A percentile compares a stretch with the other conserved stretches of the same genome.
Conservation (phyloP, 2,329 filamentous ascomycete genomes). For the Cordyceps farinosa region DNA sequence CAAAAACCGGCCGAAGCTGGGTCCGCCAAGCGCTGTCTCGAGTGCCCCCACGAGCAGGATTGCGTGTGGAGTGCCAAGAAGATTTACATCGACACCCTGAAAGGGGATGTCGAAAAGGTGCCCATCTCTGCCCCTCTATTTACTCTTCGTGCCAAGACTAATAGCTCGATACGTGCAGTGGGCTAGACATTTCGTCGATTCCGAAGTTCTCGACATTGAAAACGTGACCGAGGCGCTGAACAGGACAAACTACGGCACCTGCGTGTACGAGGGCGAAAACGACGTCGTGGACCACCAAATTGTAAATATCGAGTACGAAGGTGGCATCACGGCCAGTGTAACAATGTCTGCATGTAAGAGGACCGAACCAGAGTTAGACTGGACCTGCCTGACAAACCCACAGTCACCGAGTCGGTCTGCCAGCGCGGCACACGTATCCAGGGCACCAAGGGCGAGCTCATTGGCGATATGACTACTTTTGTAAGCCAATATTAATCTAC, state of each 20-base stretch:
- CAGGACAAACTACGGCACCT: slow-evolving; percentile 19
- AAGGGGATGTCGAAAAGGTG: slow-evolving; percentile 19
- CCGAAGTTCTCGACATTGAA: slow-evolving; percentile 20
- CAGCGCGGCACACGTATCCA: slow-evolving; percentile 21
- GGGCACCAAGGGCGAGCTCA: slow-evolving; percentile 21
- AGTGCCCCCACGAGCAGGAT: slow-evolving; percentile 18
- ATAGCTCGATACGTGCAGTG: slow-evolving; percentile 10
- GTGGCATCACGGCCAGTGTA: slow-evolving; percentile 19
- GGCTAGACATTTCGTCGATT: slow-evolving; percentile 20
- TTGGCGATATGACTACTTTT: slow-evolving; percentile 22
- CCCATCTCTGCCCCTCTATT: neutral
- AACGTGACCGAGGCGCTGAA: slow-evolving; percentile 20
- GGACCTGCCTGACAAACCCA: neutral
- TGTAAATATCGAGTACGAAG: slow-evolving; percentile 21
- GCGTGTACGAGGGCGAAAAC: slow-evolving; percentile 21
- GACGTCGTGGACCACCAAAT: slow-evolving; percentile 21
- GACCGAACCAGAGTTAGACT: neutral
- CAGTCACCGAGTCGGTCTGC: slow-evolving; percentile 21
- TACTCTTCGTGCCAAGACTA: neutral
- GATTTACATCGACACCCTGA: slow-evolving; percentile 20
- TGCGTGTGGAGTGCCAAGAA: slow-evolving; percentile 22
- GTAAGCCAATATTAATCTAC: neutral
- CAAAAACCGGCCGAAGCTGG: slow-evolving; percentile 19
- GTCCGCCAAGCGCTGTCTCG: slow-evolving; percentile 16
- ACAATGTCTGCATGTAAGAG: slow-evolving; percentile 22